phyloP scores from a whole-genome alignment of 495 filamentous ascomycete species.

The Trypethelium eluteriae region DNA sequence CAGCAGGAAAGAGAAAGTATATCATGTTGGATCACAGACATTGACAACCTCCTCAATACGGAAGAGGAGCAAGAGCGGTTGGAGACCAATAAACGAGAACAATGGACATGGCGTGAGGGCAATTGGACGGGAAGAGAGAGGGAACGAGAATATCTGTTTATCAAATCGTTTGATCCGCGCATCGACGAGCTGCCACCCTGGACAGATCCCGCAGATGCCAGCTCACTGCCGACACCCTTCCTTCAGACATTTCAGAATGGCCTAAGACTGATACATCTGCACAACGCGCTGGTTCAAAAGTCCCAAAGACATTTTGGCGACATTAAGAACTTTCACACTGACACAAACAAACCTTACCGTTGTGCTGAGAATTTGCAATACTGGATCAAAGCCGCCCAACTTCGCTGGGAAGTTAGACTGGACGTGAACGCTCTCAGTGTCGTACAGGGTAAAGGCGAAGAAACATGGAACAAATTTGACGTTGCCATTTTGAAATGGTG shows the following conservation, averaged over 20 bases:
- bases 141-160: constrained; percentile 64
- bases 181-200: constrained; percentile 59
- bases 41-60: constrained; percentile 62
- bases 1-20: constrained; percentile 66
- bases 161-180: constrained; percentile 62
- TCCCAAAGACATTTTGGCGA: constrained; percentile 84
- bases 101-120: constrained; percentile 72
- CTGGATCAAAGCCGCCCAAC: constrained; percentile 92
- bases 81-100: constrained; percentile 61
- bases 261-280: constrained; percentile 70
- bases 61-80: constrained; percentile 69
- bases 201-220: constrained; percentile 49
- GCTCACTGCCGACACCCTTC: constrained; percentile 63
- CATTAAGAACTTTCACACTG: constrained; percentile 78
- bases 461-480: constrained; percentile 74
- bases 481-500: constrained; percentile 73
- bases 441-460: constrained; percentile 56
- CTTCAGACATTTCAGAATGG: constrained; percentile 68
- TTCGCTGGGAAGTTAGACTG: constrained; percentile 84
- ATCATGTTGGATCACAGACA: constrained; percentile 63
- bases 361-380: constrained; percentile 86
- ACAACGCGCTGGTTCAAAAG: constrained; percentile 79
- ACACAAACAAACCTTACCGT: constrained; percentile 90
- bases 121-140: constrained; percentile 72
- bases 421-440: constrained; percentile 81